Evolutionary conservation across 257 asterid species (phyloP).

Genomic region (Solanum sitiens): DNA sequence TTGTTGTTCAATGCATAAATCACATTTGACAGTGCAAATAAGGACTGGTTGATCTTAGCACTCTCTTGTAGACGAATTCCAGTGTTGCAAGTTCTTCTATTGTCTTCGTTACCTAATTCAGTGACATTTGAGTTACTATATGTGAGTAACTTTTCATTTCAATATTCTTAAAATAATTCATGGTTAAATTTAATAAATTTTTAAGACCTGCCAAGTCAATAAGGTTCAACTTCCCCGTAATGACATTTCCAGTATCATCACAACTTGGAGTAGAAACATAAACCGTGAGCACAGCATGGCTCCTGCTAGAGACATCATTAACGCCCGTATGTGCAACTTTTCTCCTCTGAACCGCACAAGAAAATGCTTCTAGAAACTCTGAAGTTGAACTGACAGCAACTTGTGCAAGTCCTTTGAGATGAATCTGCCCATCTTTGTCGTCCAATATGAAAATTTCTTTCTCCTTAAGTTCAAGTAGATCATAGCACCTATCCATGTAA

Average conservation of each 20-base stretch:
- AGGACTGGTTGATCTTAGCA: constrained; percentile 85
- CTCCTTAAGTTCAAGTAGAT: constrained; percentile 58
- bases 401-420: constrained; percentile 74
- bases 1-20: constrained; percentile 69
- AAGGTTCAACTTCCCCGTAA: constrained; percentile 76
- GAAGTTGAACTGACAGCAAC: constrained; percentile 34
- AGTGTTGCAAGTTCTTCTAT: constrained; percentile 60
- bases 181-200: neutral
- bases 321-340: constrained; percentile 66
- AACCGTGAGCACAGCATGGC: constrained; percentile 72
- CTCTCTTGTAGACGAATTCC: constrained; percentile 94
- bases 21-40: constrained; percentile 81
- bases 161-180: neutral
- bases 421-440: constrained; percentile 60
- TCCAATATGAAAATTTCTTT: constrained; percentile 61
- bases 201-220: constrained; percentile 86
- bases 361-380: constrained; percentile 47
- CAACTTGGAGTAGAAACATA: constrained; percentile 30
- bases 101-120: constrained; percentile 76
- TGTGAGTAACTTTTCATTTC: neutral
- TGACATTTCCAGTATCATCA: constrained; percentile 15
- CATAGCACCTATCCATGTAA: constrained; percentile 77
- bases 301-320: constrained; percentile 84
- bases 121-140: neutral
- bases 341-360: constrained; percentile 57